phyloP scores from a whole-genome alignment of 2,329 filamentous ascomycete species.

The Penicillium palitans region DNA sequence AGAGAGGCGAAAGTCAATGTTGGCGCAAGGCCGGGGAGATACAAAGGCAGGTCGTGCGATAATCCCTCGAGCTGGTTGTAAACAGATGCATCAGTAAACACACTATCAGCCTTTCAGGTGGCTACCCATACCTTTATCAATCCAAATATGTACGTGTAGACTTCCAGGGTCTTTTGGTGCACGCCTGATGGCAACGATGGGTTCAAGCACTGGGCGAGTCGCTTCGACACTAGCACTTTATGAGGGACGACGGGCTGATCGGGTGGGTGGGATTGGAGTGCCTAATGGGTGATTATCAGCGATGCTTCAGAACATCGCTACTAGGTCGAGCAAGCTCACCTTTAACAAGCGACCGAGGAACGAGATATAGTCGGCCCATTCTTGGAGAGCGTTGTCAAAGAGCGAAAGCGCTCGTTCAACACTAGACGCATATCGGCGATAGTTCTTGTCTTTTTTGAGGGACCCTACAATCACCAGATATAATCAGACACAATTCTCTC shows the following conservation, averaged over 20 bases:
- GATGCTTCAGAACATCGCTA: not conserved
- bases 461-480: slow-evolving; percentile 29
- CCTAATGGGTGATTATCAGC: slow-evolving; percentile 51
- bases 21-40: slow-evolving; percentile 83
- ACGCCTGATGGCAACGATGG: slow-evolving; percentile 91
- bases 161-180: slow-evolving; percentile 94
- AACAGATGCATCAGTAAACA: slow-evolving; percentile 17
- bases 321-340: slow-evolving; percentile 50
- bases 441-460: slow-evolving; percentile 62
- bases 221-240: slow-evolving; percentile 80
- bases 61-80: slow-evolving; percentile 63
- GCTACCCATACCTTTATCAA: slow-evolving; percentile 66
- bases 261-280: slow-evolving; percentile 80
- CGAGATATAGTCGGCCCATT: slow-evolving; percentile 99
- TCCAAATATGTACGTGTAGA: slow-evolving; percentile 86
- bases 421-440: slow-evolving; percentile 83
- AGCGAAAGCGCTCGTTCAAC: slow-evolving; percentile 84
- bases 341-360: slow-evolving; percentile 90
- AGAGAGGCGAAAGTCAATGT: slow-evolving; percentile 94
- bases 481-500: not conserved
- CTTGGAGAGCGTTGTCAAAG: slow-evolving; percentile 90
- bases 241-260: slow-evolving; percentile 73
- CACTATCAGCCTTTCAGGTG: not conserved
- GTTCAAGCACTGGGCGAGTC: slow-evolving; percentile 92
- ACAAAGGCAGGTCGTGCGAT: slow-evolving; percentile 78